A percentile compares a stretch with the other conserved stretches of the same genome.
Conservation (phyloP, 495 filamentous ascomycete genomes). For the Mytilinidion resinicola region DNA sequence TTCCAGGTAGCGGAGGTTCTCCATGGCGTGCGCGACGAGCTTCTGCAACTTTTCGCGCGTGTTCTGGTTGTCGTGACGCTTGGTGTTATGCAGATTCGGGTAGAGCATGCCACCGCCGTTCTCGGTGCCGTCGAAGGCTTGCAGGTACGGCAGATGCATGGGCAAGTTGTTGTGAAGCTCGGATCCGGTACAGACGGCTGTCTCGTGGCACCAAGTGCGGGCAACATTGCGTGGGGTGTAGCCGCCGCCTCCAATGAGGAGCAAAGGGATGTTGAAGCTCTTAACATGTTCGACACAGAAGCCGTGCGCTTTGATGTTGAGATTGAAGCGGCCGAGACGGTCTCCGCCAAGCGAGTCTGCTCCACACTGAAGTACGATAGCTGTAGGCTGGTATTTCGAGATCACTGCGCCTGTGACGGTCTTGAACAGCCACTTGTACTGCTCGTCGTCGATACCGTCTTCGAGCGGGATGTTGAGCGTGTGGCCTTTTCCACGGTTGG, state of each 20-base stretch:
- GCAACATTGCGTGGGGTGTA: slow-evolving; percentile 98
- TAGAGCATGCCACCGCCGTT: slow-evolving; percentile 59
- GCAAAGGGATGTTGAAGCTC: slow-evolving; percentile 64
- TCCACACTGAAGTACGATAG: slow-evolving; percentile 93
- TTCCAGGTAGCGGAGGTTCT: slow-evolving; percentile 81
- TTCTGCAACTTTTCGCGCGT: slow-evolving; percentile 64
- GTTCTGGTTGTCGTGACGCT: slow-evolving; percentile 71
- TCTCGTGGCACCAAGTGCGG: slow-evolving; percentile 93
- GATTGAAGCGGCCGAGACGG: slow-evolving; percentile 88
- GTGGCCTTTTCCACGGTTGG: slow-evolving; percentile 59
- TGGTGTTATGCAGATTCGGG: slow-evolving; percentile 55
- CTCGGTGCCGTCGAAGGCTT: slow-evolving; percentile 34
- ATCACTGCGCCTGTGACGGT: slow-evolving; percentile 70
- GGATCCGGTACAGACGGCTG: slow-evolving; percentile 73
- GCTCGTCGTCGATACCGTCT: slow-evolving; percentile 85
- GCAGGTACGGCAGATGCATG: slow-evolving; percentile 32
- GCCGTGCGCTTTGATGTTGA: slow-evolving; percentile 90
- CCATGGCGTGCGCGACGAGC: slow-evolving; percentile 65
- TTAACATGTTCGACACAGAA: slow-evolving; percentile 86
- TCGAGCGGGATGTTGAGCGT: slow-evolving; percentile 61
- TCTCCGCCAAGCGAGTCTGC: slow-evolving; percentile 93
- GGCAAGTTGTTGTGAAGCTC: slow-evolving; percentile 34
- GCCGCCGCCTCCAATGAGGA: slow-evolving; percentile 89
- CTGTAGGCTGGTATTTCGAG: slow-evolving; percentile 68
- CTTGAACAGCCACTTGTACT: slow-evolving; percentile 80